Evolutionary conservation across 1,139 yeast genomes (phyloP).

Genomic region (Taphrina betulina): DNA sequence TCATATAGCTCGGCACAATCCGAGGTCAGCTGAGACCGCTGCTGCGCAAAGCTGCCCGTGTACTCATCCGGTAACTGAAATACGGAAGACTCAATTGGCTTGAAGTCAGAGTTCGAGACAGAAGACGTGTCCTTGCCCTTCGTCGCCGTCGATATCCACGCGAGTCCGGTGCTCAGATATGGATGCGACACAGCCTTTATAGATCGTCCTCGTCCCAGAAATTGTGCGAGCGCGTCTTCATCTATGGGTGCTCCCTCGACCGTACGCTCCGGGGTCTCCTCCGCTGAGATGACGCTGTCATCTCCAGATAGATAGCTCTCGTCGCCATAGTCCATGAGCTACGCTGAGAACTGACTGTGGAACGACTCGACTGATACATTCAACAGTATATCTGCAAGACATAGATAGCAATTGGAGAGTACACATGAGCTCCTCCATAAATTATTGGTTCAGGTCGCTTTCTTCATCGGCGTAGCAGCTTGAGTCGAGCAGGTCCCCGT

Average conservation of each 20-base stretch:
- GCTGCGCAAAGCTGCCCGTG: constrained; percentile 44
- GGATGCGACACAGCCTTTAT: constrained; percentile 49
- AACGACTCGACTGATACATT: too few species aligned
- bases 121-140: constrained; percentile 21
- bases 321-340: constrained; percentile 22
- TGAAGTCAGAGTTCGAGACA: constrained; percentile 39
- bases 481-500: too few species aligned
- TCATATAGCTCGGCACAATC: constrained; percentile 4
- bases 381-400: too few species aligned
- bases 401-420: too few species aligned
- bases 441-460: too few species aligned
- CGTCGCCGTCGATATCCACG: constrained; percentile 45
- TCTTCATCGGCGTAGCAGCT: too few species aligned
- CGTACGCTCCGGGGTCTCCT: not conserved
- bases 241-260: constrained; percentile 41
- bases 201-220: constrained; percentile 44
- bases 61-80: constrained; percentile 45
- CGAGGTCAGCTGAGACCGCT: constrained; percentile 39
- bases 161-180: constrained; percentile 45
- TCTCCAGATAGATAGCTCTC: constrained; percentile 11
- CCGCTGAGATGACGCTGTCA: not conserved
- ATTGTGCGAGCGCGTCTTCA: constrained; percentile 40
- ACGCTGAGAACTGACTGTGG: too few species aligned
- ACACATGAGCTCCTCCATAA: too few species aligned
- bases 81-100: constrained; percentile 44